These are phyloP conservation scores for Limonomyces culmigenus DNA, from an alignment of 1,284 basidiomycete genomes.

Conservation along the genomic window DNA sequence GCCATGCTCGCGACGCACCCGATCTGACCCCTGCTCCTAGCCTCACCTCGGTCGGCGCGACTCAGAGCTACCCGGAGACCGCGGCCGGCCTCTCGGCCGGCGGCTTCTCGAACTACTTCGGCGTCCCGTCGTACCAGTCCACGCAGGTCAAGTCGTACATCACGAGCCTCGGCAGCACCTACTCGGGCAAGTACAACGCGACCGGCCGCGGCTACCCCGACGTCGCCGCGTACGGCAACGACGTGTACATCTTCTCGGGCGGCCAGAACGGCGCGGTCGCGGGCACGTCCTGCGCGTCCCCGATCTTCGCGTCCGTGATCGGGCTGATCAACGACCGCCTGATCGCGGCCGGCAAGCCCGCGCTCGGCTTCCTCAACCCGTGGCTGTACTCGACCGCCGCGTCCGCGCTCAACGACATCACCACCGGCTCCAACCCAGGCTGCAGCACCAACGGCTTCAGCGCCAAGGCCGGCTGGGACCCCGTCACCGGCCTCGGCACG, in stretches of 20 bases:
- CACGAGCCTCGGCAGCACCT: slow-evolving; percentile 25
- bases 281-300: slow-evolving; percentile 45
- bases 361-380: slow-evolving; percentile 49
- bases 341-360: slow-evolving; percentile 25
- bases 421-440: slow-evolving; percentile 24
- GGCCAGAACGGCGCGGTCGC: slow-evolving; percentile 24
- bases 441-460: slow-evolving; percentile 8
- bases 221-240: slow-evolving; percentile 41
- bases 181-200: slow-evolving; percentile 34
- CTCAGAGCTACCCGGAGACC: slow-evolving; percentile 30
- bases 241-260: slow-evolving; percentile 41
- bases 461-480: slow-evolving; percentile 7
- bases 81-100: slow-evolving; percentile 42
- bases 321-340: slow-evolving; percentile 43
- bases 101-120: slow-evolving; percentile 51
- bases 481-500: slow-evolving; percentile 41
- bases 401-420: slow-evolving; percentile 43
- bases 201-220: slow-evolving; percentile 44
- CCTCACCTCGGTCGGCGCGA: slow-evolving; percentile 30
- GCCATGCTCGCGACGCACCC: no score
- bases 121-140: slow-evolving; percentile 20
- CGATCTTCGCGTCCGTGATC: slow-evolving; percentile 40
- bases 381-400: slow-evolving; percentile 31
- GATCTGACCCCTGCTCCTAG: neutral
- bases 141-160: slow-evolving; percentile 34